Conservation (phyloP, 2,329 filamentous ascomycete genomes). For the Bisporella sp. region DNA sequence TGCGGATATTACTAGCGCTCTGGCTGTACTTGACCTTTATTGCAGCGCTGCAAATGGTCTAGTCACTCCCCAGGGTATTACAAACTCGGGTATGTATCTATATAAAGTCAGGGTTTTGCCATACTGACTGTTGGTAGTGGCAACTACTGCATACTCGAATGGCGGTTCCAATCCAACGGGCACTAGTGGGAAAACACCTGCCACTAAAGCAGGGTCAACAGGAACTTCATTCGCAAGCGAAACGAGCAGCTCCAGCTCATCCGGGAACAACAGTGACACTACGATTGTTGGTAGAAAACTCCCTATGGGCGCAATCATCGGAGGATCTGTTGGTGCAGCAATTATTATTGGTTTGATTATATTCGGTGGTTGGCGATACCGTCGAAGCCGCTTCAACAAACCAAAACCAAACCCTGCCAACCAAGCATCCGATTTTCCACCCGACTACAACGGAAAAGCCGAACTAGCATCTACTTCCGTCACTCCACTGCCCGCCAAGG, state of each 20-base stretch:
- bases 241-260: not conserved
- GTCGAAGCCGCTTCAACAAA: not conserved
- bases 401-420: not conserved
- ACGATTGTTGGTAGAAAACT: not conserved
- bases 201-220: not conserved
- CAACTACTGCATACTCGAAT: not conserved
- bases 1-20: conserved; percentile 7
- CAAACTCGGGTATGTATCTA: conserved; percentile 4
- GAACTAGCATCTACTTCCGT: not conserved
- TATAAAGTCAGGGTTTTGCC: not conserved
- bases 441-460: not conserved
- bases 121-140: not conserved
- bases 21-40: conserved; percentile 11
- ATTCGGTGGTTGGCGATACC: conserved; percentile 6
- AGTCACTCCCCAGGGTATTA: conserved; percentile 6
- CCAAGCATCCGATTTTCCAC: not conserved
- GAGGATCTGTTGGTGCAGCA: conserved; percentile 3
- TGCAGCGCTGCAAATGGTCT: conserved; percentile 13
- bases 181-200: not conserved
- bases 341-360: conserved; percentile 5
- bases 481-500: not conserved
- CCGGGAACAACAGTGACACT: not conserved
- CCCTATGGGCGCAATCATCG: conserved; percentile 10
- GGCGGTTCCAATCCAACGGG: not conserved
- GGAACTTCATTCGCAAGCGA: not conserved